Base-by-base conservation (phyloP, 2,329 filamentous ascomycete genomes). In the Alternaria sp. region DNA sequence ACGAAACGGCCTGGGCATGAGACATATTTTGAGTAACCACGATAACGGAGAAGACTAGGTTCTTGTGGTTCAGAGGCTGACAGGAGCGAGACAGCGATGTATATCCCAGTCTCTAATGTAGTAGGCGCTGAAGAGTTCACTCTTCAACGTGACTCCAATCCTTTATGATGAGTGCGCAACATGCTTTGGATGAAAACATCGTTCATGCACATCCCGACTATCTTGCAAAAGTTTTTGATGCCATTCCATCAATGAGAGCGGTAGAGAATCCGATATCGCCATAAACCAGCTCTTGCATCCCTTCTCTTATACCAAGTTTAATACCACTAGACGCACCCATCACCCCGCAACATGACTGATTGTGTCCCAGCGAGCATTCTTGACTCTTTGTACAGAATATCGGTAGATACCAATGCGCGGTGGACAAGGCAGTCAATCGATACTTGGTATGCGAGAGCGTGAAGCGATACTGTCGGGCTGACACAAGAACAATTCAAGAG, bases 1-100 rank as follows among this genome's bases (percentile, higher is more conserved):
- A 7, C 80, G 88, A 53, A 85, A 88, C 64, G 84, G 84, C 1
- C 59, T 86, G 45, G 83, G 85, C 1, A 76, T 82, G 67, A 71
- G 67, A 40, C 78, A 60, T 38, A 40, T 48, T 51, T 53, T 25
- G 28, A 25, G 27, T 36, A 46, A 46, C 11, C 32, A 56, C 25
- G 41, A 43, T 16, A 45, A 57, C 12, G 40, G 52, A 27, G 30
- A 18, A 38, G 50, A 18, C n/a, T 34, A 50, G 32, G 20, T 16
- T 12, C 5, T 25, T 32, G 25, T 40, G 3, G 16, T 36, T 36
- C 11, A 12, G 34, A 20, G 9, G 30, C n/a, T 18, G n/a, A 40
- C n/a, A 20, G 18, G 38, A 20, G n/a, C n/a, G n/a, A 5, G 38
- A 20, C n/a, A 41, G 18, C 20, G 5, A n/a, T 11, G 32, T 36